Percentiles rank a stretch among this genome's conserved stretches.
phyloP scores from a whole-genome alignment of 345 rosid genomes.

The Stellera chamaejasme region DNA sequence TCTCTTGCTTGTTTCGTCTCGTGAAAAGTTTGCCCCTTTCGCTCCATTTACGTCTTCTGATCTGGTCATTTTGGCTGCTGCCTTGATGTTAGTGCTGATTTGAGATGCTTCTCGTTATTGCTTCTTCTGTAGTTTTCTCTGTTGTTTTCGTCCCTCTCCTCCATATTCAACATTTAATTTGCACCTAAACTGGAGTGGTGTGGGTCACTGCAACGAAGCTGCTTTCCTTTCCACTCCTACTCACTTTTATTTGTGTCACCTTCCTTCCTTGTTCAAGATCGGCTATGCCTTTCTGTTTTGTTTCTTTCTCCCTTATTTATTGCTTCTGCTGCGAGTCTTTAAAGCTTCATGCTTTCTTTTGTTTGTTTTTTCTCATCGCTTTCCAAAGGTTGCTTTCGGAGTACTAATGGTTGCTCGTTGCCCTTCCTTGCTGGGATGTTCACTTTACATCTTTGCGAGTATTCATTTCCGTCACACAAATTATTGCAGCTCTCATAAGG shows the following conservation, averaged over 20 bases:
- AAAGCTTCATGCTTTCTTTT: conserved; percentile 21
- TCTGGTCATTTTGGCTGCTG: not conserved
- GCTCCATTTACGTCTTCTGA: conserved; percentile 1
- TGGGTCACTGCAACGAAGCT: conserved; percentile 21
- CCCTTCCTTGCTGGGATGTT: conserved; percentile 23
- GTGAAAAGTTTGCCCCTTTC: not conserved
- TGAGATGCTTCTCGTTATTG: conserved; percentile 11
- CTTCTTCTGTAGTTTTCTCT: conserved; percentile 1
- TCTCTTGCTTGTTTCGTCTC: not conserved
- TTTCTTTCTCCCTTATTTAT: conserved; percentile 21
- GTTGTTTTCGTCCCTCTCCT: conserved; percentile 7
- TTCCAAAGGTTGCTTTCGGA: conserved; percentile 29
- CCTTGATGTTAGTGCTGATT: conserved; percentile 1
- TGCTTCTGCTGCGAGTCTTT: conserved; percentile 22
- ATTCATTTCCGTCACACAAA: conserved; percentile 13
- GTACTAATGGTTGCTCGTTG: conserved; percentile 25
- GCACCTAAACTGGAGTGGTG: conserved; percentile 22
- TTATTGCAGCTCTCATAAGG: conserved; percentile 28
- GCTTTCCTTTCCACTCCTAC: conserved; percentile 19
- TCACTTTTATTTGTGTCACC: conserved; percentile 14
- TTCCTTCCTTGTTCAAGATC: not conserved
- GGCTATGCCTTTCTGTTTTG: conserved; percentile 5
- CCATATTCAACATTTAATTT: conserved; percentile 24
- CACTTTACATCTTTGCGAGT: conserved; percentile 14
- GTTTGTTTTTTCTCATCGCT: conserved; percentile 23